phyloP scores from a whole-genome alignment of 371 early-diverging fungal species.

The Mortierella sp. region DNA sequence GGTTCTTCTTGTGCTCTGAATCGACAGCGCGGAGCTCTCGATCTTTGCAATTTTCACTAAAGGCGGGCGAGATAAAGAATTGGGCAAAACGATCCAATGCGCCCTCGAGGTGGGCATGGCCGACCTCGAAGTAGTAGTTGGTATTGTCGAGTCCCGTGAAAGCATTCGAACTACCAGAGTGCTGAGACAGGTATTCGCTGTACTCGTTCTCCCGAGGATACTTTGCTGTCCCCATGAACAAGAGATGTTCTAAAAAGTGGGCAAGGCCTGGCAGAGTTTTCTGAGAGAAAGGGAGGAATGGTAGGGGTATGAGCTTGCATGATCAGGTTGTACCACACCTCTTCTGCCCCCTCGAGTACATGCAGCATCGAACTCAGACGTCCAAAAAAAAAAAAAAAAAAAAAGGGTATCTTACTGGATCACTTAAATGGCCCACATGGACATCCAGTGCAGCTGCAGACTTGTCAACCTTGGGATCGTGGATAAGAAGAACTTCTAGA shows the following conservation, averaged over 20 bases:
- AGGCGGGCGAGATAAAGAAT: slow-evolving; percentile 93
- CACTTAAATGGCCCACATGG: slow-evolving; percentile 89
- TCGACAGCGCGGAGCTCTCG: slow-evolving; percentile 95
- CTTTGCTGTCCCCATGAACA: slow-evolving; percentile 89
- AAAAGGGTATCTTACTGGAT: slow-evolving; percentile 66
- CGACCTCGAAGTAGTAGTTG: slow-evolving; percentile 96
- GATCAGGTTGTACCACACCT: not conserved
- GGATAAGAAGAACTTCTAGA: slow-evolving; percentile 83
- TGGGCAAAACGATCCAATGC: slow-evolving; percentile 95
- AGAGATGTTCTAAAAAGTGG: slow-evolving; percentile 98
- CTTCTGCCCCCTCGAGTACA: not conserved
- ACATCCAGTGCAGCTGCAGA: slow-evolving; percentile 93
- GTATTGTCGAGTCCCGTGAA: slow-evolving; percentile 91
- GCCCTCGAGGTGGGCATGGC: slow-evolving; percentile 85
- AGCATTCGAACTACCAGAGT: slow-evolving; percentile 97
- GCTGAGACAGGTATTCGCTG: slow-evolving; percentile 82
- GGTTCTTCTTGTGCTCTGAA: slow-evolving; percentile 94
- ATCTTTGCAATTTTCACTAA: slow-evolving; percentile 87
- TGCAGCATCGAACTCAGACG: not conserved
- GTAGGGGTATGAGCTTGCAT: not conserved
- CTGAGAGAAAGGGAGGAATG: slow-evolving; percentile 28
- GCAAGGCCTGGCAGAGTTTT: slow-evolving; percentile 90
- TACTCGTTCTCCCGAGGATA: slow-evolving; percentile 98
- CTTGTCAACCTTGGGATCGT: slow-evolving; percentile 87
- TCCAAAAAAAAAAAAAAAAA: slow-evolving; percentile 10